phyloP scores from a whole-genome alignment of 768 basidiomycete species.

The Mycena sanguinolenta region DNA sequence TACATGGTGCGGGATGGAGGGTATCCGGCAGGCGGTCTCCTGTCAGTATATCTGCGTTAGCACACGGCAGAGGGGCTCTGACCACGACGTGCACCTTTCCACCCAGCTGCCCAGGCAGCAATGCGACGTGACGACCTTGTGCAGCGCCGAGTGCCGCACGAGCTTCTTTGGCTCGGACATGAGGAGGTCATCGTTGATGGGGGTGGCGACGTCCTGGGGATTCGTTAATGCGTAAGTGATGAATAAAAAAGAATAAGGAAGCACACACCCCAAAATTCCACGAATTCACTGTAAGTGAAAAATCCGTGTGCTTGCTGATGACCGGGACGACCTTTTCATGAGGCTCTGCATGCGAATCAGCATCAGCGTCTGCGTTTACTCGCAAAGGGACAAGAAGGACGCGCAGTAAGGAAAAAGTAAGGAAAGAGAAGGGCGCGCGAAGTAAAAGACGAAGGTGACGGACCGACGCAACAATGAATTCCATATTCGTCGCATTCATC shows the following conservation, averaged over 20 bases:
- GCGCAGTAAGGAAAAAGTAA: no score
- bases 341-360: conserved; percentile 56
- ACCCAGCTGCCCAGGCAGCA: conserved; percentile 86
- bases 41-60: not conserved
- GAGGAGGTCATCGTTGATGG: conserved; percentile 88
- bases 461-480: conserved; percentile 46
- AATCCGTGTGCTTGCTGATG: conserved; percentile 91
- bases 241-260: no score
- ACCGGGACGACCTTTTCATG: conserved; percentile 92
- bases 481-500: conserved; percentile 99
- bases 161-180: conserved; percentile 87
- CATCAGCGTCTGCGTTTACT: no score
- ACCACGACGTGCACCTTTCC: conserved; percentile 52
- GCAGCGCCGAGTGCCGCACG: conserved; percentile 79
- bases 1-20: conserved; percentile 77
- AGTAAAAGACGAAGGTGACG: not conserved
- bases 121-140: conserved; percentile 90
- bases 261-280: conserved; percentile 92
- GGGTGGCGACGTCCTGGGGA: conserved; percentile 91
- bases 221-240: not conserved
- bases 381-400: no score
- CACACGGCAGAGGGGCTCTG: no score
- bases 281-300: conserved; percentile 93
- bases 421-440: not conserved
- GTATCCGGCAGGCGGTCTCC: conserved; percentile 86